These are phyloP conservation scores for Termitomyces sp. DNA, from an alignment of 768 basidiomycete species.

Conservation along the genomic window DNA sequence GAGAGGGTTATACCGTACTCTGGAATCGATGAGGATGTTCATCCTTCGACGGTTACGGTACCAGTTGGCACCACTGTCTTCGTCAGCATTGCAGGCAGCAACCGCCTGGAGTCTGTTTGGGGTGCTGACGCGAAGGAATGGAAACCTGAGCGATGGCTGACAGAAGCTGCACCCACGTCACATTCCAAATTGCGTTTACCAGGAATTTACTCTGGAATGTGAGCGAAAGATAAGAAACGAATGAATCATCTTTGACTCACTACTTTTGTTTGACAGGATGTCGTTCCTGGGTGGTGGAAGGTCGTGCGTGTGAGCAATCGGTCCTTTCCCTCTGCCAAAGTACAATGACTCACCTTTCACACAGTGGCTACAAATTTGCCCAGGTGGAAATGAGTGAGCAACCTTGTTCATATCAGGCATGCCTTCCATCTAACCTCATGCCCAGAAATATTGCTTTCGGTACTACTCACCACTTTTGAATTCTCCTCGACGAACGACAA, in stretches of 20 bases:
- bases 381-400: conserved; percentile 50
- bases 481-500: conserved; percentile 29
- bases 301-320: conserved; percentile 42
- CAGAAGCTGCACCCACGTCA: conserved; percentile 8
- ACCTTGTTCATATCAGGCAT: not conserved
- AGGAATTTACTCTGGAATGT: conserved; percentile 48
- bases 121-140: conserved; percentile 43
- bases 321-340: not conserved
- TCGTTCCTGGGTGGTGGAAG: conserved; percentile 51
- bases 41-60: conserved; percentile 29
- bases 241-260: not conserved
- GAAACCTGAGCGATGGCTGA: conserved; percentile 51
- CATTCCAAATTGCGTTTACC: conserved; percentile 28
- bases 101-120: conserved; percentile 46
- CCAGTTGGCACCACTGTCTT: conserved; percentile 45
- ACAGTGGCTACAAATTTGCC: conserved; percentile 49
- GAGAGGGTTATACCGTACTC: conserved; percentile 39
- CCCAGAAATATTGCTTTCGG: conserved; percentile 35
- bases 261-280: conserved; percentile 29
- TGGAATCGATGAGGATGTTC: conserved; percentile 13
- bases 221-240: conserved; percentile 16
- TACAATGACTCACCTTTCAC: not conserved
- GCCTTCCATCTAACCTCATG: not conserved
- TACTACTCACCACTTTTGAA: conserved; percentile 28
- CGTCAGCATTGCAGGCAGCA: conserved; percentile 40